Percentiles rank a stretch among this genome's conserved stretches.
phyloP scores from a whole-genome alignment of 345 rosid species.

The Eucalyptus pauciflora region DNA sequence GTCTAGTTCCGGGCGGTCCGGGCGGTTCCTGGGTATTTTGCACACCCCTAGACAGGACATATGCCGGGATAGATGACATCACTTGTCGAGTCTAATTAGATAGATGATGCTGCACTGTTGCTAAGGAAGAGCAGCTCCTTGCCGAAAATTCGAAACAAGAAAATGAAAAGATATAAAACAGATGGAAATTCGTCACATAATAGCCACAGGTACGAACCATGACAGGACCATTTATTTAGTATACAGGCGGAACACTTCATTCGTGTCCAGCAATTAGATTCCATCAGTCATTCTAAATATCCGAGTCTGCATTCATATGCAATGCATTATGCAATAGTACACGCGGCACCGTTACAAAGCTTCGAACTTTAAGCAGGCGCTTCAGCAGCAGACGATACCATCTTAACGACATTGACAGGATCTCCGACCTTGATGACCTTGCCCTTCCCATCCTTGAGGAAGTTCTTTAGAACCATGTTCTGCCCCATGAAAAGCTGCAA shows the following conservation, averaged over 20 bases:
- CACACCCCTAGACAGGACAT: background rate
- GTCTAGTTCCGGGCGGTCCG: too few relatives aligned
- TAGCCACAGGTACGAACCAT: background rate
- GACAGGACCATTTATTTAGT: background rate
- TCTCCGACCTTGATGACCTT: conserved; percentile 56
- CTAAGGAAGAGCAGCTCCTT: background rate
- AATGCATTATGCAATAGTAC: background rate
- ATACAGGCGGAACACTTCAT: background rate
- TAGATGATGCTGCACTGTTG: background rate
- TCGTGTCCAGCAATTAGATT: background rate
- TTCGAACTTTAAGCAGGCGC: conserved; percentile 42
- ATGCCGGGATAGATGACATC: background rate
- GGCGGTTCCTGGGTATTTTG: too few relatives aligned
- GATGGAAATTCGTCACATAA: background rate
- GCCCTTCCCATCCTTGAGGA: conserved; percentile 9
- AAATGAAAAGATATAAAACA: background rate
- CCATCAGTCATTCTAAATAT: background rate
- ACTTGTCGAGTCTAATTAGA: background rate
- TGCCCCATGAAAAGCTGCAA: conserved; percentile 79
- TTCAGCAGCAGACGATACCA: conserved; percentile 53
- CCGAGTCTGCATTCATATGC: background rate
- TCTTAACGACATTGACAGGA: conserved; percentile 38
- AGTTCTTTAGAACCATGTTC: conserved; percentile 65
- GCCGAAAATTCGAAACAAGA: background rate
- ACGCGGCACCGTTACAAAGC: background rate